These are phyloP conservation scores for Calonectria pseudoreteaudii DNA, from an alignment of 2,329 filamentous ascomycete species.

Conservation along the genomic window DNA sequence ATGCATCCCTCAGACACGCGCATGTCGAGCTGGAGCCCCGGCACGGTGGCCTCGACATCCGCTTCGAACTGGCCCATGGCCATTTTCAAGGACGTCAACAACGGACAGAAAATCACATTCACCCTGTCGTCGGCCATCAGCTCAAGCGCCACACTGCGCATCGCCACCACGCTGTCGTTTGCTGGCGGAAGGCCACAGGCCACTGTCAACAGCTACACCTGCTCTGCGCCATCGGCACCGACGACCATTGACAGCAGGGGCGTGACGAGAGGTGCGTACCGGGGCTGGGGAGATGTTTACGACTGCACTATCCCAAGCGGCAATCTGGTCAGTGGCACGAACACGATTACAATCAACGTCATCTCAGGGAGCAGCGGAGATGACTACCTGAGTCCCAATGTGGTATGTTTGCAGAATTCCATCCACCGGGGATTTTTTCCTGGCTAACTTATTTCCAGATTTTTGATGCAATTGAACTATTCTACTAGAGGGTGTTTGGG, in stretches of 20 bases:
- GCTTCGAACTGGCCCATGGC: conserved; percentile 8
- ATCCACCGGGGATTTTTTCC: too few species aligned
- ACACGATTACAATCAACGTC: conserved; percentile 10
- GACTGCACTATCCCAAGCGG: conserved; percentile 12
- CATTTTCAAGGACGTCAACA: conserved; percentile 16
- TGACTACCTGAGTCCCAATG: background rate
- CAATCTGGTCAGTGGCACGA: conserved; percentile 1
- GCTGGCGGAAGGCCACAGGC: conserved; percentile 5
- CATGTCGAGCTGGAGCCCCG: conserved; percentile 13
- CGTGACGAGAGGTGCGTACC: conserved; percentile 4
- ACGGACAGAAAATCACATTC: conserved; percentile 4
- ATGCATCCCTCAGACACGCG: conserved; percentile 15
- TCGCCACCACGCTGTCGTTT: conserved; percentile 12
- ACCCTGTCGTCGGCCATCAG: conserved; percentile 4
- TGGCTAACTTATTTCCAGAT: background rate
- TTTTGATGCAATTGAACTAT: background rate
- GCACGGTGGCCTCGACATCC: background rate
- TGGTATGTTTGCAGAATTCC: background rate
- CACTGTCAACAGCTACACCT: conserved; percentile 10
- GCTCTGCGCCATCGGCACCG: conserved; percentile 6
- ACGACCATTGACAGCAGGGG: conserved; percentile 7
- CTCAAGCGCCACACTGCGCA: background rate
- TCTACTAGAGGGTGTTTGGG: background rate
- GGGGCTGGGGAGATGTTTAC: conserved; percentile 11
- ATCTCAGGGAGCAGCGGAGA: conserved; percentile 5